phyloP scores from a whole-genome alignment of 768 basidiomycete genomes.

The Psilocybe cubensis region DNA sequence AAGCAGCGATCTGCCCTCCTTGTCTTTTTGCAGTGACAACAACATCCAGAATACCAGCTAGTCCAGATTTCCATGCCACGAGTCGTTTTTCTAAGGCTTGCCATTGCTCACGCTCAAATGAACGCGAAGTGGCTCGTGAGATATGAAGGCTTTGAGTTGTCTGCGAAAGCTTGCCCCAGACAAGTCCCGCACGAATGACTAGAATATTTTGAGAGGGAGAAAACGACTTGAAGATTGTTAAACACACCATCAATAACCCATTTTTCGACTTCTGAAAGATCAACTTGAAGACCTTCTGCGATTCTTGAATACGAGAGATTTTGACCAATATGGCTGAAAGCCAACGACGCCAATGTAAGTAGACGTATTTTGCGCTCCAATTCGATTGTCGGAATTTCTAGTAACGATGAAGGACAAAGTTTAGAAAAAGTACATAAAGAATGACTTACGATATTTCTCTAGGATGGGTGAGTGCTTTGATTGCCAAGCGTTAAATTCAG shows the following conservation, averaged over 20 bases:
- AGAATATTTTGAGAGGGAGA: constrained; percentile 7
- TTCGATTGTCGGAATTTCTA: constrained; percentile 39
- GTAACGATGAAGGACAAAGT: neutral
- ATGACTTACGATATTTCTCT: constrained; percentile 58
- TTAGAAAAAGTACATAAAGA: neutral
- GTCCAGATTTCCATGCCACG: constrained; percentile 76
- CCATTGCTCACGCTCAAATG: constrained; percentile 83
- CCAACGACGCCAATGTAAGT: constrained; percentile 74
- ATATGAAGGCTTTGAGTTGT: constrained; percentile 74
- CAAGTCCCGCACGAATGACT: constrained; percentile 83
- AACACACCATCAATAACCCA: constrained; percentile 85
- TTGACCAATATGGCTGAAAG: constrained; percentile 75
- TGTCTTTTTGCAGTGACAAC: constrained; percentile 59
- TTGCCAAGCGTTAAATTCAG: constrained; percentile 67
- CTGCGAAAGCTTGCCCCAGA: constrained; percentile 86
- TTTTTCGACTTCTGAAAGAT: constrained; percentile 70
- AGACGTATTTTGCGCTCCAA: constrained; percentile 83
- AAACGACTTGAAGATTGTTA: neutral
- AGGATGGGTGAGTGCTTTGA: constrained; percentile 49
- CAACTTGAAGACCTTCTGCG: constrained; percentile 67
- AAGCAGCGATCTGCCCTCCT: constrained; percentile 36
- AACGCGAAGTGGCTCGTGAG: constrained; percentile 72
- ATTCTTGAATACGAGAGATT: constrained; percentile 75
- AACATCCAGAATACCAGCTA: constrained; percentile 71
- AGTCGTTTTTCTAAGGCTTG: constrained; percentile 73